A percentile compares a stretch with the other conserved stretches of the same genome.
Conservation (phyloP, 1,284 basidiomycete genomes). For the Malassezia cuniculi region DNA sequence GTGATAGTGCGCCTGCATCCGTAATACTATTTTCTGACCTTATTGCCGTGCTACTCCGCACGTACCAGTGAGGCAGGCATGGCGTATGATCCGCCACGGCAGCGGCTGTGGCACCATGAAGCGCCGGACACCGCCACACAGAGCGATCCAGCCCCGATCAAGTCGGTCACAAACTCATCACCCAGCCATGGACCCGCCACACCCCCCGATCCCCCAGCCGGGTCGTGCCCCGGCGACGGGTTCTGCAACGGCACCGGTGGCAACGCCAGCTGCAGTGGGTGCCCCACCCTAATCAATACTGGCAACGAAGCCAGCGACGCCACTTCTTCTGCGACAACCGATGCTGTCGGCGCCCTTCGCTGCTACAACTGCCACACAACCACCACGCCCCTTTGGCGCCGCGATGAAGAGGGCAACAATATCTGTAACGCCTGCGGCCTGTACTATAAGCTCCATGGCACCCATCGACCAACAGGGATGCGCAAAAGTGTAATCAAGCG, state of each 20-base stretch:
- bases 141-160: too few relatives aligned
- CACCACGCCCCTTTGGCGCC: slow-evolving; percentile 76
- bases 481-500: slow-evolving; percentile 98
- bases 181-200: too few relatives aligned
- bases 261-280: slow-evolving; percentile 32
- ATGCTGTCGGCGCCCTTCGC: slow-evolving; percentile 24
- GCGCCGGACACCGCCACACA: too few relatives aligned
- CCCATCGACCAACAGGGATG: slow-evolving; percentile 91
- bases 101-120: too few relatives aligned
- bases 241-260: slow-evolving; percentile 41
- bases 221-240: slow-evolving; percentile 37
- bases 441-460: slow-evolving; percentile 95
- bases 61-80: too few relatives aligned
- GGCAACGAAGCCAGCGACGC: neutral
- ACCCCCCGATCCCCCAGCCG: slow-evolving; percentile 6
- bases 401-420: slow-evolving; percentile 78
- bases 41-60: too few relatives aligned
- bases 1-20: too few relatives aligned
- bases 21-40: too few relatives aligned
- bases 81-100: too few relatives aligned
- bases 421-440: slow-evolving; percentile 77
- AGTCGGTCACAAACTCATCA: too few relatives aligned
- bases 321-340: neutral
- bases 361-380: slow-evolving; percentile 81
- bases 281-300: slow-evolving; percentile 39